These are phyloP conservation scores for Lactarius sanguifluus DNA, from an alignment of 768 basidiomycete genomes.

Conservation along the genomic window DNA sequence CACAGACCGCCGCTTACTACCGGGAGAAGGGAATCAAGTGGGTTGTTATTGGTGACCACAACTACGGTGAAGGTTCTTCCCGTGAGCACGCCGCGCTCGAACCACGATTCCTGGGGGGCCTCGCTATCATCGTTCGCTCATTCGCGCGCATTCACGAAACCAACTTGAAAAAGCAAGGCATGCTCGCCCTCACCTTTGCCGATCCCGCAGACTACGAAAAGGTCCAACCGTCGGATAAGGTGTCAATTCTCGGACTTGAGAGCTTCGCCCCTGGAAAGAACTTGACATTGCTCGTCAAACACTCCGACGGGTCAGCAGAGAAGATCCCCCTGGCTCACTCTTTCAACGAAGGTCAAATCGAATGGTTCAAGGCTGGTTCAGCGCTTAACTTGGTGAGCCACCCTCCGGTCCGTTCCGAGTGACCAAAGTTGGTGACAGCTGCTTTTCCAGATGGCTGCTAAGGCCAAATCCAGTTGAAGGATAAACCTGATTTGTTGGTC, in stretches of 20 bases:
- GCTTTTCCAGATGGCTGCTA: conserved; percentile 19
- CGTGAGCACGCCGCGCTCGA: conserved; percentile 98
- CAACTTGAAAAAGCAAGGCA: conserved; percentile 99
- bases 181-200: conserved; percentile 93
- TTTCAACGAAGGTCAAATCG: conserved; percentile 97
- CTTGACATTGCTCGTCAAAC: conserved; percentile 79
- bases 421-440: conserved; percentile 4
- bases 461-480: conserved; percentile 15
- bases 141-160: conserved; percentile 99
- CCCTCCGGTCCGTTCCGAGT: not conserved
- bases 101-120: conserved; percentile 91
- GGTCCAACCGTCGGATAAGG: conserved; percentile 80
- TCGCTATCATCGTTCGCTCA: conserved; percentile 93
- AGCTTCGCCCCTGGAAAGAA: conserved; percentile 90
- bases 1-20: conserved; percentile 83
- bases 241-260: conserved; percentile 87
- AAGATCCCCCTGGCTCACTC: conserved; percentile 83
- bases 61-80: conserved; percentile 98
- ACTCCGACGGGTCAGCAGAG: conserved; percentile 76
- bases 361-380: conserved; percentile 98
- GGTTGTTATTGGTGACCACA: conserved; percentile 95
- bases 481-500: not conserved
- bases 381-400: conserved; percentile 79
- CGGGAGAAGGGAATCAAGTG: conserved; percentile 89
- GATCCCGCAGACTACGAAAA: conserved; percentile 95